Evolutionary conservation across 176 grass and related monocot genomes (phyloP), one percentile per base, ranked within the genome.

Genomic region (Eragrostis curvula): DNA sequence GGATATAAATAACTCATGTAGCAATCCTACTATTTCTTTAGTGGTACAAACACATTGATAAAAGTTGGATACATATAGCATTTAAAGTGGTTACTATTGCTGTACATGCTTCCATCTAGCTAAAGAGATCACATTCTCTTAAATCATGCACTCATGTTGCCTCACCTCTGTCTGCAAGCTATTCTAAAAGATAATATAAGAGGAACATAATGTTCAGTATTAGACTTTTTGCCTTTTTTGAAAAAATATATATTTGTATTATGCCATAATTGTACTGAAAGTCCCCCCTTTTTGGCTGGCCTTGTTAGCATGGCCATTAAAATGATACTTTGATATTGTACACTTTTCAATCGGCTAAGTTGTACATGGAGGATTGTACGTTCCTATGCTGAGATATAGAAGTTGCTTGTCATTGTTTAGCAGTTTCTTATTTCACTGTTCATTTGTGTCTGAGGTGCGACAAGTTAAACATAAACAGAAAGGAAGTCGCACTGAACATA

Each of bases 271-370:
- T 81, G 20, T 32, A 51, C 28, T 7, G 44, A 51, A 51, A 49
- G 3, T 16, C 4, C 5, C 52, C 52, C 67, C 44, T 50, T 32
- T 62, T 42, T 24, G 7, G 3, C 29, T 68, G 32, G 52, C 21
- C 58, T 64, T 66, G 9, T 73, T 41, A 65, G 39, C 30, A 74
- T 53, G 36, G 28, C n/a, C 9, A 28, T 52, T 50, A 48, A 48
- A 82, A 25, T 62, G 21, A 20, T 32, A 42, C 80, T 51, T 64
- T n/a, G 12, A 82, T 4, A 64, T 64, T 23, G 6, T 59, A 59
- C 7, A 79, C 12, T 79, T 82, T 51, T 21, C 16, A 20, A 16
- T 64, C 20, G 45, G 18, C 16, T 75, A 75, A 43, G 66, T 55
- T 11, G 46, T 17, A 24, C 46, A 65, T 8, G 27, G 41, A 45